Percentiles rank a stretch among this genome's conserved stretches.
These are phyloP conservation scores for Komagataella kurtzmanii DNA, from an alignment of 805 yeast genomes.

Conservation along the genomic window DNA sequence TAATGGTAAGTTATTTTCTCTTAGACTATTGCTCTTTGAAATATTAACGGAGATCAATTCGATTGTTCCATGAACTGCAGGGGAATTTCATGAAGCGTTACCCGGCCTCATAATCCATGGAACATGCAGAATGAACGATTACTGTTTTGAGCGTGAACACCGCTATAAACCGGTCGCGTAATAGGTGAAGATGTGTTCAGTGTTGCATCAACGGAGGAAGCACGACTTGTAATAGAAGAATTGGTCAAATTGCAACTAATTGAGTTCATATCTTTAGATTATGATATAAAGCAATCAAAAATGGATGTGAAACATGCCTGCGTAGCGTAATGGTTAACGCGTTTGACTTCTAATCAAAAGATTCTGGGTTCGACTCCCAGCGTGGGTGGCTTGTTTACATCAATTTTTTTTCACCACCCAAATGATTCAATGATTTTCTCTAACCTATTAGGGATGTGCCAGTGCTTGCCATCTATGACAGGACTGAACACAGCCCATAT, in stretches of 20 bases:
- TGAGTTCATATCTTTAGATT: neutral
- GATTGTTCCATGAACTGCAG: neutral
- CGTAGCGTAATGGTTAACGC: conserved; percentile 57
- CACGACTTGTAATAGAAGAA: no score
- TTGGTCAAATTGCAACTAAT: no score
- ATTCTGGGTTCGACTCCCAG: conserved; percentile 52
- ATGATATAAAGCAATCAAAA: neutral
- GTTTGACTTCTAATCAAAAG: conserved; percentile 56
- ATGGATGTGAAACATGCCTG: conserved; percentile 1
- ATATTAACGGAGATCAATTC: neutral
- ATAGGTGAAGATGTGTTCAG: no score
- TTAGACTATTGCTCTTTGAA: neutral
- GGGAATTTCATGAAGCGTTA: neutral
- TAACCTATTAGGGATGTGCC: no score
- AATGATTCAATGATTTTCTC: no score
- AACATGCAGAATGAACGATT: neutral
- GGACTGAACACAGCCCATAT: no score
- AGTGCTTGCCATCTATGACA: no score
- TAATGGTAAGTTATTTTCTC: neutral
- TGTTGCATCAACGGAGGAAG: no score
- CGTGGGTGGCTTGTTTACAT: conserved; percentile 15
- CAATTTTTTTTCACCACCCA: neutral
- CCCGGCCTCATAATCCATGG: neutral
- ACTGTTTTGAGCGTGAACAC: no score
- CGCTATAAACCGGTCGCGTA: no score